Conservation (phyloP, 805 yeast genomes). For the Saccharomycopsis vini region DNA sequence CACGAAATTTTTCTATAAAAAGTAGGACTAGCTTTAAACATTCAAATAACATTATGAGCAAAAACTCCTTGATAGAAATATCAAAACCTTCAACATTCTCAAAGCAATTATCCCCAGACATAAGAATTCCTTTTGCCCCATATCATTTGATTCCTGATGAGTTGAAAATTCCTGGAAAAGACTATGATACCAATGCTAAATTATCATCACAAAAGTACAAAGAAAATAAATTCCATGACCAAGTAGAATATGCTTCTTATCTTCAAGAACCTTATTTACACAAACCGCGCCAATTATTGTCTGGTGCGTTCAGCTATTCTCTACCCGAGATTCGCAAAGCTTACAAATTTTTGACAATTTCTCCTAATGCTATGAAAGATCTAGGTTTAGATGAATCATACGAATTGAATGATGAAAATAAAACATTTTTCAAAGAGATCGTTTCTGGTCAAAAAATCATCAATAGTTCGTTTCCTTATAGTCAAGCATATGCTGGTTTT, state of each 20-base stretch:
- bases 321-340: constrained; percentile 53
- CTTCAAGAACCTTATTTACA: constrained; percentile 31
- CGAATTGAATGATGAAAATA: constrained; percentile 26
- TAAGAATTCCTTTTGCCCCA: constrained; percentile 16
- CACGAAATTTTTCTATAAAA: too few species aligned
- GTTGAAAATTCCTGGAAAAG: constrained; percentile 2
- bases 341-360: constrained; percentile 47
- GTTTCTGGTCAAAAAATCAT: constrained; percentile 52
- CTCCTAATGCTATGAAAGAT: constrained; percentile 51
- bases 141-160: constrained; percentile 14
- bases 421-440: constrained; percentile 41
- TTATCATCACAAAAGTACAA: constrained; percentile 3
- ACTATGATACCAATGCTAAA: constrained; percentile 3
- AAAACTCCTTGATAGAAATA: not conserved
- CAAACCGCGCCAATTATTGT: constrained; percentile 40
- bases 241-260: constrained; percentile 2
- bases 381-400: constrained; percentile 39
- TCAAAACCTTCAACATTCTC: constrained; percentile 1
- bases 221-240: constrained; percentile 6
- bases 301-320: constrained; percentile 68
- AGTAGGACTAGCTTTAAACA: too few species aligned
- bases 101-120: constrained; percentile 8
- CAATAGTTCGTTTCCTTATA: constrained; percentile 57
- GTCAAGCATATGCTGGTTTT: constrained; percentile 92
- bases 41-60: too few species aligned